A percentile compares a stretch with the other conserved stretches of the same genome.
Evolutionary conservation across 768 basidiomycete species (phyloP).

Genomic region (Artomyces pyxidatus): DNA sequence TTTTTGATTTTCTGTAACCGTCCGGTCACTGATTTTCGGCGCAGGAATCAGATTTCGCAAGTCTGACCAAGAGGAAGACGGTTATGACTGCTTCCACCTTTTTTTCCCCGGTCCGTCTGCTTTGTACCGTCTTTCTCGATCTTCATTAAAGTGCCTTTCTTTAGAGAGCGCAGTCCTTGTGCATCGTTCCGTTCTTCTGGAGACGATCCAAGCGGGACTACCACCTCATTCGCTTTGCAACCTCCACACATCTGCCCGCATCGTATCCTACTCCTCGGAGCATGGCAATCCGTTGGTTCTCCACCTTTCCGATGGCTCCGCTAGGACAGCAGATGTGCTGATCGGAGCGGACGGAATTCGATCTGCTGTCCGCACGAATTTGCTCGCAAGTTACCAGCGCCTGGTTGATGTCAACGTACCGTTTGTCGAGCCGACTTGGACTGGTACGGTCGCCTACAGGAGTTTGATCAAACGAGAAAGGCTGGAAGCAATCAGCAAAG

Average conservation of each 20-base stretch:
- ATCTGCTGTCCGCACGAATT: background rate
- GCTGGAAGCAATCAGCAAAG: background rate
- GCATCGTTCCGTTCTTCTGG: background rate
- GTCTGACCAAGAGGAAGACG: background rate
- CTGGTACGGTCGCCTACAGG: background rate
- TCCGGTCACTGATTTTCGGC: background rate
- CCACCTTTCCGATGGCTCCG: background rate
- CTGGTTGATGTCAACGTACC: background rate
- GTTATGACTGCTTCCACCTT: background rate
- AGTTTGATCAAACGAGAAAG: background rate
- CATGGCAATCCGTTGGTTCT: background rate
- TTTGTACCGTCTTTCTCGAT: background rate
- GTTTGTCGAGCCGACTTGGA: background rate
- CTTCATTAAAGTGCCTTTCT: background rate
- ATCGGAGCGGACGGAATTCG: conserved; percentile 1
- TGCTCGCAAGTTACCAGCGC: background rate
- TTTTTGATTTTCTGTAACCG: too few species aligned
- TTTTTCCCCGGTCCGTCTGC: background rate
- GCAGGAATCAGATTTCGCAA: background rate
- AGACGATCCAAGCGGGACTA: background rate
- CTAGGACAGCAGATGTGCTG: background rate
- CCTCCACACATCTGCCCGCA: background rate
- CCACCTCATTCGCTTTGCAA: background rate
- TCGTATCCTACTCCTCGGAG: background rate
- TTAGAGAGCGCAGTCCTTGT: background rate